Evolutionary conservation across 179 eudicot species (phyloP).

Genomic region (Corrigiola litoralis): DNA sequence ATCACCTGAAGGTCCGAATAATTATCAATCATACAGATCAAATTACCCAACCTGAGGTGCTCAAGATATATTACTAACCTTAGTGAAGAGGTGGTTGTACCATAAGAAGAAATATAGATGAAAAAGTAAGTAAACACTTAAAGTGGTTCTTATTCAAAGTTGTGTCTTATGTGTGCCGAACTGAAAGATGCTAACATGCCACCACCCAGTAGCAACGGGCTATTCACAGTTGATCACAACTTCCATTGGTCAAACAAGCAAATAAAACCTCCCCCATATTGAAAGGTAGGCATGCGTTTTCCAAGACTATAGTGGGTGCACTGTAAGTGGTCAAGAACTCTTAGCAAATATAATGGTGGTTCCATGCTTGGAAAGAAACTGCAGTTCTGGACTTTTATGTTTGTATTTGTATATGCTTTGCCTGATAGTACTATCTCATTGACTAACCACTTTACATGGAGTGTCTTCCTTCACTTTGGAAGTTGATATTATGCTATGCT

Average conservation of each 20-base stretch:
- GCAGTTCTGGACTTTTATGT: not conserved
- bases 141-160: too few relatives aligned
- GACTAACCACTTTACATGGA: not conserved
- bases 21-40: too few relatives aligned
- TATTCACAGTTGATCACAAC: too few relatives aligned
- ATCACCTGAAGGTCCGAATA: too few relatives aligned
- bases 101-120: too few relatives aligned
- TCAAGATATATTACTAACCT: too few relatives aligned
- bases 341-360: constrained; percentile 9
- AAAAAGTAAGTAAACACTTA: too few relatives aligned
- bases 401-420: not conserved
- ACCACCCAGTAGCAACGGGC: too few relatives aligned
- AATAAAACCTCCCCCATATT: not conserved
- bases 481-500: not conserved
- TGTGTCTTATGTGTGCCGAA: too few relatives aligned
- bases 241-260: not conserved
- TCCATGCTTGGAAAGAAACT: constrained; percentile 5
- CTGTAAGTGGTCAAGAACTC: constrained; percentile 4
- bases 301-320: not conserved
- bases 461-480: not conserved
- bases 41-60: too few relatives aligned
- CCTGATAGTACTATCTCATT: not conserved
- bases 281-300: not conserved
- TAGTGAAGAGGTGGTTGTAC: too few relatives aligned
- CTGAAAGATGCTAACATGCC: too few relatives aligned